Conservation (phyloP, 371 early-diverging fungal genomes). For the Mucor irregularis region DNA sequence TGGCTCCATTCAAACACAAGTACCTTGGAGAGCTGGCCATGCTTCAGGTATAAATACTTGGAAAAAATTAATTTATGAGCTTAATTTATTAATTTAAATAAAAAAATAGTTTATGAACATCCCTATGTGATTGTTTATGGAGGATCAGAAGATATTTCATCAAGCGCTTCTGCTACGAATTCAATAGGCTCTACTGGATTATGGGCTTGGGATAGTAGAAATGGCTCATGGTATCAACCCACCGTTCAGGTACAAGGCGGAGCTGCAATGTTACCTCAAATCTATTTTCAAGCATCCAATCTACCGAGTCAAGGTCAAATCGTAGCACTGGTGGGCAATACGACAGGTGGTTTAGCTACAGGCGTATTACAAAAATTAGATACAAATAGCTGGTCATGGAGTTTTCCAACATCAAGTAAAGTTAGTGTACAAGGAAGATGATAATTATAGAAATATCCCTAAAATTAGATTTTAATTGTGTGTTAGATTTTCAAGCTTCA, state of each 20-base stretch:
- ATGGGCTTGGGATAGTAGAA: conserved; percentile 48
- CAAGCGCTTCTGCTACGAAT: conserved; percentile 4
- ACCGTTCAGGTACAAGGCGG: conserved; percentile 28
- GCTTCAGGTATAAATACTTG: conserved; percentile 38
- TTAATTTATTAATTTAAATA: not conserved
- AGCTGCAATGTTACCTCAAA: conserved; percentile 29
- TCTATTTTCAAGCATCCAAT: conserved; percentile 32
- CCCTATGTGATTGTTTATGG: conserved; percentile 51
- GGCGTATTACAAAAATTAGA: conserved; percentile 46
- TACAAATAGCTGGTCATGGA: conserved; percentile 49
- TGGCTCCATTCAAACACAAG: conserved; percentile 32
- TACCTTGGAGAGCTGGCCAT: conserved; percentile 54
- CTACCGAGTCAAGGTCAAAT: conserved; percentile 44
- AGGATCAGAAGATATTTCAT: conserved; percentile 32
- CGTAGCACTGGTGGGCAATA: conserved; percentile 39
- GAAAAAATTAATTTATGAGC: not conserved
- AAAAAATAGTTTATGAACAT: conserved; percentile 1
- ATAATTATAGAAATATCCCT: not conserved
- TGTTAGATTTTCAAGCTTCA: conserved; percentile 22
- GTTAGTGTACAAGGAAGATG: not conserved
- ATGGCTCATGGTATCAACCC: conserved; percentile 46
- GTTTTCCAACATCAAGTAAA: conserved; percentile 47
- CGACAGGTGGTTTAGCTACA: conserved; percentile 27
- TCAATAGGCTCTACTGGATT: conserved; percentile 33
- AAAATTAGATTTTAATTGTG: not conserved